Conservation (phyloP, 2,329 filamentous ascomycete species). For the Aspergillus sojae region DNA sequence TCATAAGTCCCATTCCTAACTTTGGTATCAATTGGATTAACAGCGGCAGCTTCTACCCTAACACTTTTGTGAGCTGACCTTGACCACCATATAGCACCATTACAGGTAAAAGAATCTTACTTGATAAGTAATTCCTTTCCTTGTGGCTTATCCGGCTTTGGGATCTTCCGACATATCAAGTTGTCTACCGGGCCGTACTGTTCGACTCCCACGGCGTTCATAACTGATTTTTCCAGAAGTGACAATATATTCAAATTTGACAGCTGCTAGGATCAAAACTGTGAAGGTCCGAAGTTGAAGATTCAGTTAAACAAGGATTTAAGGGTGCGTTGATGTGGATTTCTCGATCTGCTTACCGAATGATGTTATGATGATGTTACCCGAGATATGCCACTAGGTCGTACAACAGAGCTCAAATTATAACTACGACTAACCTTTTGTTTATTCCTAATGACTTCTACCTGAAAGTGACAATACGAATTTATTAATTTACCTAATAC, state of each 20-base stretch:
- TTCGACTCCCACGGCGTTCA: not conserved
- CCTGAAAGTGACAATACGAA: too few relatives aligned
- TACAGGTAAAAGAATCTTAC: not conserved
- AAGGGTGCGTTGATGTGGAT: not conserved
- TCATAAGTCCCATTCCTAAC: not conserved
- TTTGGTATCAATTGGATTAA: not conserved
- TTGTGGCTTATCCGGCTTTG: not conserved
- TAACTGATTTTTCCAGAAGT: rapidly evolving
- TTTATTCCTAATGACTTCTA: too few relatives aligned
- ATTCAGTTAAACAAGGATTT: not conserved
- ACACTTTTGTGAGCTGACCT: not conserved
- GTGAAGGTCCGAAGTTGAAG: not conserved
- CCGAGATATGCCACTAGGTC: not conserved
- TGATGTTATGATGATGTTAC: not conserved
- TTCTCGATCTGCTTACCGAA: not conserved
- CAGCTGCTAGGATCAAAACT: rapidly evolving
- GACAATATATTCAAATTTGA: not conserved
- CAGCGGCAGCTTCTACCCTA: not conserved
- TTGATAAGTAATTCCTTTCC: not conserved
- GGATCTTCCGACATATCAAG: not conserved
- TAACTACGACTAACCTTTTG: too few relatives aligned
- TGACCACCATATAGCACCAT: not conserved
- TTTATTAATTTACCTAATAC: too few relatives aligned
- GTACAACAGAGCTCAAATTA: not conserved
- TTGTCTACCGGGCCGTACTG: not conserved